Base-by-base conservation (phyloP, 345 rosid species). In the Angophora floribunda region DNA sequence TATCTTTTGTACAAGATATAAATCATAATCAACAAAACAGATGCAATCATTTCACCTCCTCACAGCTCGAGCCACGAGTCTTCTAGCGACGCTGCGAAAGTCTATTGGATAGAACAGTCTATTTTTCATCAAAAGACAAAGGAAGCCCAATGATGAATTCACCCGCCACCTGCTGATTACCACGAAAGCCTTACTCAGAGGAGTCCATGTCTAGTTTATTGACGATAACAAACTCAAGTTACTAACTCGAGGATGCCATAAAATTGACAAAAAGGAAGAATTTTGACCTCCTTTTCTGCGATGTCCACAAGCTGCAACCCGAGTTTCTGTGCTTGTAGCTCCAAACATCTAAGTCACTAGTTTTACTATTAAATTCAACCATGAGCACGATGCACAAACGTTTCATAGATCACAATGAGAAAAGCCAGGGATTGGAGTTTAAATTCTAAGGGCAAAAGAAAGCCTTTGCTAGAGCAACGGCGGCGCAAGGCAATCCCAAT, bases 401-500 rank as follows among this genome's bases (percentile, higher is more conserved):
- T 3, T 79, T 21, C 47, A 21, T 13, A 17, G n/a, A 15, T 44
- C 32, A 53, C 47, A 28, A 36, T 21, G 26, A 52, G 13, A 30
- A 21, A 80, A 47, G 11, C 41, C 5, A 4, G 5, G 5, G 47
- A n/a, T 45, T 17, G 11, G 1, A 52, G 36, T 86, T 52, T 55
- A 41, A 26, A 30, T 4, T 4, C 21, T 24, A 30, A 52, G 1
- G 61, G 86, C 94, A 49, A 95, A 95, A 61, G n/a, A 92, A 92
- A 97, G 87, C 98, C 98, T 89, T 96, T 96, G 92, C 97, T 93
- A 57, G 86, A 26, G 98, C 99, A 86, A 97, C 85, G 87, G 97
- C 97, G 24, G 98, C 94, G 86, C 94, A 91, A 90, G 97, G 94
- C 70, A 92, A n/a, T 9, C 98, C 99, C 94, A 97, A 86, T 91